Evolutionary conservation across 2,329 filamentous ascomycete species (phyloP), one percentile per base, ranked within the genome.

Genomic region (Xylariaceae sp.): DNA sequence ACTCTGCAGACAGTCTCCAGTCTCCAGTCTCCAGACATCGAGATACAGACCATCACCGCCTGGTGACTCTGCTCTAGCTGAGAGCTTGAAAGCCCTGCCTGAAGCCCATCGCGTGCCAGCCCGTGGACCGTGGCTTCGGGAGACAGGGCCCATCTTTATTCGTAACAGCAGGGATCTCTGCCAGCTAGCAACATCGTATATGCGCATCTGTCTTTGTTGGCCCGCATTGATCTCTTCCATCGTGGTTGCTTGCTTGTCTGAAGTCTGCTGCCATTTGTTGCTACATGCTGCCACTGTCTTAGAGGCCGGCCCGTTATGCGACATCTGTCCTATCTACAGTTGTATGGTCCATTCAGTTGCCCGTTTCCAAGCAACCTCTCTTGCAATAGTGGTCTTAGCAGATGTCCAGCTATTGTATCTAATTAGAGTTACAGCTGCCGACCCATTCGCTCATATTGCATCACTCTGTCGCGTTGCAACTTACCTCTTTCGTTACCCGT

Each of bases 391-490:
- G 6, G 14, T 42, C 15, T 36, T 36, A 15, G 31, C 22, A 27
- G 22, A 27, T 7, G 22, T 27, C 4, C 22, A 5, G 31, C 17
- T 7, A 11, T 17, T 36, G 17, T 36, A 45, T 51, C 47, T 47
- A 51, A 44, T 46, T 55, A 50, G 45, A 48, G 31, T 46, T 55
- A 50, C 47, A 48, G 31, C 44, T 35, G 48, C 45, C 54, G 46
- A 48, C 48, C 53, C 59, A 55, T 53, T 64, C 51, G 51, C 51
- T 62, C 56, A 53, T 56, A 60, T 60, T 60, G 58, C 60, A 56
- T 56, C 58, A 53, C 57, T 55, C 52, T 48, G 51, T 57, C 54
- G 51, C 61, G 55, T 54, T 62, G 58, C 62, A 64, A 64, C 60
- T 61, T 58, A 54, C 54, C 44, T 42, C 46, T 58, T 58, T 44